Percentiles rank a stretch among this genome's conserved stretches.
phyloP scores from a whole-genome alignment of 805 yeast genomes.

The Candida pseudofarinosa region DNA sequence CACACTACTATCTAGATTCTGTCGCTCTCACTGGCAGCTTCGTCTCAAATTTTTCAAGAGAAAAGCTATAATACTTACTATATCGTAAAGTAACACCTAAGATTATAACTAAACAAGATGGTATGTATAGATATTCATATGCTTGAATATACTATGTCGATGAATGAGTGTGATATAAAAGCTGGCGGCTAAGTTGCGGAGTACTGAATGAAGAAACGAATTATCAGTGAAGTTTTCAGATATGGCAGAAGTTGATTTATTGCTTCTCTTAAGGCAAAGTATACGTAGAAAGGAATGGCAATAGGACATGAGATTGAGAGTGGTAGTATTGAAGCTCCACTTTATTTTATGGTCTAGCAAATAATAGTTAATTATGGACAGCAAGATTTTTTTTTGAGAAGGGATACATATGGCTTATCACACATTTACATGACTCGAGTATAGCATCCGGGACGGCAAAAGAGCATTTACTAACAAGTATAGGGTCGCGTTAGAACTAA shows the following conservation, averaged over 20 bases:
- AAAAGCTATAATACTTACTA: not conserved
- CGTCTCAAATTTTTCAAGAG: not conserved
- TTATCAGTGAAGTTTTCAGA: too few relatives aligned
- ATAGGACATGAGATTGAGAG: too few relatives aligned
- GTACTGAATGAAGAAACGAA: not conserved
- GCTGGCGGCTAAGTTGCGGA: constrained; percentile 26
- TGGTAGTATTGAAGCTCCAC: too few relatives aligned
- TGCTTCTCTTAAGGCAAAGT: too few relatives aligned
- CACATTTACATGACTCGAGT: too few relatives aligned
- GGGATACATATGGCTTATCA: too few relatives aligned
- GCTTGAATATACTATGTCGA: not conserved
- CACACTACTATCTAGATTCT: not conserved
- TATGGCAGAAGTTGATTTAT: too few relatives aligned
- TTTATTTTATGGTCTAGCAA: too few relatives aligned
- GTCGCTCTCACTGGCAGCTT: not conserved
- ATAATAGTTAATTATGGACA: too few relatives aligned
- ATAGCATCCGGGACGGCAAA: too few relatives aligned
- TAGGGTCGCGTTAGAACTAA: constrained; percentile 99
- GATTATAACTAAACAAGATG: not conserved
- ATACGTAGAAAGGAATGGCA: too few relatives aligned
- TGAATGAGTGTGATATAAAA: constrained; percentile 11
- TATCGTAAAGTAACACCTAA: not conserved
- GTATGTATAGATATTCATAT: constrained; percentile 1
- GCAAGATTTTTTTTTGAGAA: too few relatives aligned
- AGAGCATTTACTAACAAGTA: constrained; percentile 22